A percentile compares a stretch with the other conserved stretches of the same genome.
Evolutionary conservation across 768 basidiomycete species (phyloP).

Genomic region (Amanita inopinata): DNA sequence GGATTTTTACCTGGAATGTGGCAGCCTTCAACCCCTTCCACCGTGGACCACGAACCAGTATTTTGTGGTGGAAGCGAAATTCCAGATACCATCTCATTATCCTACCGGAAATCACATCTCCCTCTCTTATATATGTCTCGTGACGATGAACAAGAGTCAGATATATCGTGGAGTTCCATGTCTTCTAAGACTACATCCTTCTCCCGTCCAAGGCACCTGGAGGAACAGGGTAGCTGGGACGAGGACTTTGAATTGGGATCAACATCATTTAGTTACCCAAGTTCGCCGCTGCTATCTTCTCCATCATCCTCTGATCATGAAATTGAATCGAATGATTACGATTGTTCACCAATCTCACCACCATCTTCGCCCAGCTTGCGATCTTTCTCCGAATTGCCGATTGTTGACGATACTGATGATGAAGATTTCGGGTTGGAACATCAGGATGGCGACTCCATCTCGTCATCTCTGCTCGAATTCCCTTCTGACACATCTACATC

Average conservation of each 20-base stretch:
- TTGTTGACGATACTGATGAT: slow-evolving; percentile 4
- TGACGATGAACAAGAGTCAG: background rate
- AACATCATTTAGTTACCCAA: slow-evolving; percentile 5
- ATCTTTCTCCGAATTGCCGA: slow-evolving; percentile 8
- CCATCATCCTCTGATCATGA: slow-evolving; percentile 19
- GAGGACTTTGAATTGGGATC: background rate
- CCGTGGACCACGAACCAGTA: background rate
- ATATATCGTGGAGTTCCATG: background rate
- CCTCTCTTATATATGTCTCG: background rate
- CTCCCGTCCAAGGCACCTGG: background rate
- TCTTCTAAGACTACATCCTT: background rate
- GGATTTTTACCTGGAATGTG: too few species aligned
- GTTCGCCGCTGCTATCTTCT: slow-evolving; percentile 21
- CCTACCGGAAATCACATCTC: too few species aligned
- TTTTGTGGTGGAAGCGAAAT: too few species aligned
- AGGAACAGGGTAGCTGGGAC: slow-evolving; percentile 1
- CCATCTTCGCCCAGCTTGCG: slow-evolving; percentile 11
- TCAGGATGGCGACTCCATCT: background rate
- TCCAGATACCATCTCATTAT: background rate
- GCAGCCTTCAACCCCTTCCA: background rate
- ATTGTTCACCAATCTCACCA: slow-evolving; percentile 4
- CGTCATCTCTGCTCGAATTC: background rate
- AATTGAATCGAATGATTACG: slow-evolving; percentile 15
- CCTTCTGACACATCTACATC: background rate
- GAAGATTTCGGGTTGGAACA: background rate